Percentiles rank a stretch among this genome's conserved stretches.
phyloP scores from a whole-genome alignment of 2,329 filamentous ascomycete genomes.

The Cryphonectria japonica region DNA sequence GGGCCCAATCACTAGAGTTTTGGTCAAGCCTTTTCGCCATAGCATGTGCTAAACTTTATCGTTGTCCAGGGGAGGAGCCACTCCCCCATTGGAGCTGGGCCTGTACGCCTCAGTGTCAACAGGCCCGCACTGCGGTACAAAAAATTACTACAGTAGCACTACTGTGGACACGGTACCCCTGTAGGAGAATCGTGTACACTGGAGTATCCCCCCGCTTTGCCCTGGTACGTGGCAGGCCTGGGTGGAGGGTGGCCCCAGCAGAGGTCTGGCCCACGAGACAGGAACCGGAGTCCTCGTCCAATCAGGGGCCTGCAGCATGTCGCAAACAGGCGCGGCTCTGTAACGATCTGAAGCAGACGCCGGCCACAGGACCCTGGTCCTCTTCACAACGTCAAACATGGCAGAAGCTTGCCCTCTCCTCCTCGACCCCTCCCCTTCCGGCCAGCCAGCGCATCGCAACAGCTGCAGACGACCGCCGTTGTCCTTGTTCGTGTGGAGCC shows the following conservation, averaged over 20 bases:
- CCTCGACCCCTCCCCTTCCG: background rate
- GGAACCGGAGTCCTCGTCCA: slow-evolving; percentile 16
- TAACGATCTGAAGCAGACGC: slow-evolving; percentile 29
- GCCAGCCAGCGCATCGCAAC: background rate
- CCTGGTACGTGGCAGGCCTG: background rate
- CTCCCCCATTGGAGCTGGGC: slow-evolving; percentile 15
- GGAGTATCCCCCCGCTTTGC: background rate
- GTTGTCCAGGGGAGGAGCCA: slow-evolving; percentile 4
- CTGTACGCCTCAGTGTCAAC: slow-evolving; percentile 1
- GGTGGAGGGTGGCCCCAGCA: slow-evolving; percentile 7
- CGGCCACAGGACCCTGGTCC: slow-evolving; percentile 19
- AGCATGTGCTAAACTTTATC: slow-evolving; percentile 26
- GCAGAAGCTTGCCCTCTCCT: slow-evolving; percentile 11
- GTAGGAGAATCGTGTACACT: background rate
- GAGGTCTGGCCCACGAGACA: slow-evolving; percentile 26
- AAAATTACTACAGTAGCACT: background rate
- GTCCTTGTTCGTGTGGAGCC: background rate
- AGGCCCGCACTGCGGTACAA: background rate
- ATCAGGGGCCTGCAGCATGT: slow-evolving; percentile 18
- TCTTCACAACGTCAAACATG: slow-evolving; percentile 23
- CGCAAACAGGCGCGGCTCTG: slow-evolving; percentile 26
- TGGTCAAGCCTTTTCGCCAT: background rate
- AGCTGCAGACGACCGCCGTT: background rate
- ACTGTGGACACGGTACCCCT: background rate
- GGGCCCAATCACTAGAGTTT: slow-evolving; percentile 19